phyloP scores from a whole-genome alignment of 2,329 filamentous ascomycete genomes.

The Penicillium sp. region DNA sequence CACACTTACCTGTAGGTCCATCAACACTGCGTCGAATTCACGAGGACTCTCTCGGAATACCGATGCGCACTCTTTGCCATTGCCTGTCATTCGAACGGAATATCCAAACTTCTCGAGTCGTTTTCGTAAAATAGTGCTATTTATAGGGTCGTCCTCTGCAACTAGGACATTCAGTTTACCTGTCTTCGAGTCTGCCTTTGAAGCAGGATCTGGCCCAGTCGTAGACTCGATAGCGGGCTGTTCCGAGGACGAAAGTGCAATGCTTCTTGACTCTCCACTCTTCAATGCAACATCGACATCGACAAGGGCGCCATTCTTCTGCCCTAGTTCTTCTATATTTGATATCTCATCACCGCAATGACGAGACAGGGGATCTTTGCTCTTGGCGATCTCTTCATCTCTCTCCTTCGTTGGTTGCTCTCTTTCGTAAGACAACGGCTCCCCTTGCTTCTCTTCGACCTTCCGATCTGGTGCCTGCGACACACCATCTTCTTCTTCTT shows the following conservation, averaged over 20 bases:
- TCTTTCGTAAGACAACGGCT: not conserved
- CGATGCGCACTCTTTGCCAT: constrained; percentile 81
- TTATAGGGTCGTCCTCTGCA: constrained; percentile 87
- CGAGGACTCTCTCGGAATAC: constrained; percentile 67
- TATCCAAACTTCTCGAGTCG: constrained; percentile 78
- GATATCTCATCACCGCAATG: constrained; percentile 16
- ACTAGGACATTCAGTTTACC: constrained; percentile 61
- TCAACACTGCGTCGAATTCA: constrained; percentile 77
- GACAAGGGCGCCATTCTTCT: constrained; percentile 2
- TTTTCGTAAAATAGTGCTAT: constrained; percentile 80
- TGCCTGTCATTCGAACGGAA: constrained; percentile 71
- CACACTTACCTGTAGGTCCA: constrained; percentile 85
- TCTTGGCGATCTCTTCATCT: not conserved
- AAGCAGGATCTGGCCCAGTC: not conserved
- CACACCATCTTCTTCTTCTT: constrained; percentile 30
- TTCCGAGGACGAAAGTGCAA: constrained; percentile 12
- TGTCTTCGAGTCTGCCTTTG: constrained; percentile 2
- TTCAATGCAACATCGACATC: constrained; percentile 18
- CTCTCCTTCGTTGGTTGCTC: not conserved
- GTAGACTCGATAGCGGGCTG: constrained; percentile 2
- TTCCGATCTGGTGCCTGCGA: not conserved
- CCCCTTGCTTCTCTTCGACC: not conserved
- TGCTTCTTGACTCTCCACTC: constrained; percentile 14
- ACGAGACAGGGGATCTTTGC: constrained; percentile 8
- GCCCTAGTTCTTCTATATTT: not conserved